Percentiles rank a stretch among this genome's conserved stretches.
Evolutionary conservation across 108 stramenopile genomes (phyloP).

Genomic region (Cyclostephanos invisitatus): DNA sequence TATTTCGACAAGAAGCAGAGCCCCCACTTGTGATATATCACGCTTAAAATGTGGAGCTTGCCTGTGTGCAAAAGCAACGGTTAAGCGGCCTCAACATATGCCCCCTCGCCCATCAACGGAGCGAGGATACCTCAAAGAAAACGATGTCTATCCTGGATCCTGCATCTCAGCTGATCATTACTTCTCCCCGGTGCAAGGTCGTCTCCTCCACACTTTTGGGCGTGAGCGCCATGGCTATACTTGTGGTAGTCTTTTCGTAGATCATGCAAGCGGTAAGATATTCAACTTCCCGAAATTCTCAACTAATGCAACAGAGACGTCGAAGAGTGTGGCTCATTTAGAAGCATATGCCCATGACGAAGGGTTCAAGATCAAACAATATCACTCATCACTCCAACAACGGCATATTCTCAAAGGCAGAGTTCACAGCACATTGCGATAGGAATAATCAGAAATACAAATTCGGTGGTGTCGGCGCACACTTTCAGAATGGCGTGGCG

Average conservation of each 20-base stretch:
- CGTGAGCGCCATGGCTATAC: background rate
- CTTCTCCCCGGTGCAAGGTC: constrained; percentile 34
- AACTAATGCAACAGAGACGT: constrained; percentile 39
- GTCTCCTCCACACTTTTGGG: constrained; percentile 11
- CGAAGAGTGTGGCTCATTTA: constrained; percentile 20
- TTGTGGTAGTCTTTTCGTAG: background rate
- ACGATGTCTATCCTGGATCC: constrained; percentile 26
- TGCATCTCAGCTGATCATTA: constrained; percentile 51
- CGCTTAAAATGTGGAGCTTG: no score
- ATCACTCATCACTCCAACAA: constrained; percentile 31
- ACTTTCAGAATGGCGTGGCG: constrained; percentile 10
- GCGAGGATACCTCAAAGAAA: no score
- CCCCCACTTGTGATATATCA: no score
- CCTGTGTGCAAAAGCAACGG: no score
- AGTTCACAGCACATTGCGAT: constrained; percentile 9
- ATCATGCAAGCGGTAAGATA: background rate
- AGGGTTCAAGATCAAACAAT: constrained; percentile 10
- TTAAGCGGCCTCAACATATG: no score
- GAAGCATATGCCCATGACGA: constrained; percentile 8
- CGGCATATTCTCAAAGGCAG: constrained; percentile 5
- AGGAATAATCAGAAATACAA: background rate
- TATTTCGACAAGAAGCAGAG: no score
- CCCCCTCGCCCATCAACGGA: no score
- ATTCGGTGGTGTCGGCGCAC: constrained; percentile 40
- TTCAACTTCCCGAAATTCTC: background rate